Percentiles rank a stretch among this genome's conserved stretches.
phyloP scores from a whole-genome alignment of 1,284 basidiomycete genomes.

The Ceratobasidium sp. region DNA sequence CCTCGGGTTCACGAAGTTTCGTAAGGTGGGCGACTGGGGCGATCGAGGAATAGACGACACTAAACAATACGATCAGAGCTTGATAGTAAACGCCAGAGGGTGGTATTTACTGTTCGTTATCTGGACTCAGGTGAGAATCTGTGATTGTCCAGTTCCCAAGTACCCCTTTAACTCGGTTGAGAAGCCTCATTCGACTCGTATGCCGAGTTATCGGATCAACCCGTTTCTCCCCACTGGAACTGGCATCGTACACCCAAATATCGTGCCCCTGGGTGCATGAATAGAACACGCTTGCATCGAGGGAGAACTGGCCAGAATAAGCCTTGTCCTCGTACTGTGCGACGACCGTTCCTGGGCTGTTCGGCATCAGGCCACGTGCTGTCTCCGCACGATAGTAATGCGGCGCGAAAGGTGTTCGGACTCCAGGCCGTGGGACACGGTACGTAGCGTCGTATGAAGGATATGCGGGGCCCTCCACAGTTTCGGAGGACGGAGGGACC shows the following conservation, averaged over 20 bases:
- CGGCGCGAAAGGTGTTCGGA: conserved; percentile 25
- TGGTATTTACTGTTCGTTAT: conserved; percentile 81
- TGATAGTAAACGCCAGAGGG: too few relatives aligned
- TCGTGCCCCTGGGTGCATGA: conserved; percentile 75
- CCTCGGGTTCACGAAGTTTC: conserved; percentile 76
- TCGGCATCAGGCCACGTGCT: conserved; percentile 74
- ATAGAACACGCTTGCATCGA: conserved; percentile 83
- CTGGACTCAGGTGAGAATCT: conserved; percentile 91
- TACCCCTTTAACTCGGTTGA: conserved; percentile 81
- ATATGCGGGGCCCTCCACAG: conserved; percentile 50
- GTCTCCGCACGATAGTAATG: conserved; percentile 61
- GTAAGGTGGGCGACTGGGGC: conserved; percentile 62
- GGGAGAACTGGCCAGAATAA: conserved; percentile 93
- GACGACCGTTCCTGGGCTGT: conserved; percentile 87
- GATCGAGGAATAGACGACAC: conserved; percentile 93
- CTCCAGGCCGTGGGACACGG: conserved; percentile 8
- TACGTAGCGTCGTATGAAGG: conserved; percentile 55
- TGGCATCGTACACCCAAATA: conserved; percentile 51
- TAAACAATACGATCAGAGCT: conserved; percentile 52
- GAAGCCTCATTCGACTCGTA: conserved; percentile 74
- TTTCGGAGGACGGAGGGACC: conserved; percentile 49
- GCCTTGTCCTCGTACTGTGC: conserved; percentile 83
- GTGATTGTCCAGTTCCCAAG: conserved; percentile 91
- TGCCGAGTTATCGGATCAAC: conserved; percentile 47
- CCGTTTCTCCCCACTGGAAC: conserved; percentile 42